Base-by-base conservation (phyloP, 495 filamentous ascomycete genomes). In the Evernia prunastri region DNA sequence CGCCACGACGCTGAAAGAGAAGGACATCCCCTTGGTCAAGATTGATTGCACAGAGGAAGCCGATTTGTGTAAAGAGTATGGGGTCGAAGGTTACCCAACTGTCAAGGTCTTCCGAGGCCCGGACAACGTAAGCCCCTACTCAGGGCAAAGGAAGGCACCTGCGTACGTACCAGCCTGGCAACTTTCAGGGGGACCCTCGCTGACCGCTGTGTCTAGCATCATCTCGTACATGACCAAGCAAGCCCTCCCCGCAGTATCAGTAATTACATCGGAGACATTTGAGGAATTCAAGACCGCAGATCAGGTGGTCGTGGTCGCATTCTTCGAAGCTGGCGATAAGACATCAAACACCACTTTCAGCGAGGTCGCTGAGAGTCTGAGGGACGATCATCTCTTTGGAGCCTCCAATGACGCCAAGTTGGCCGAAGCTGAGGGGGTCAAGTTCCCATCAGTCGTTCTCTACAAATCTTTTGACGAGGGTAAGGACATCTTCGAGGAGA, bases 191-290 rank as follows among this genome's bases (percentile, higher is more conserved):
- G n/a, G 10, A 53, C 31, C 15, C 42, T 10, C n/a, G 31, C 53
- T 63, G 15, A 51, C 49, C 17, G 57, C 49, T 29, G 42, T 31
- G 35, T 57, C 17, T 45, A 94, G 90, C 56, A 96, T 98, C 76
- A 87, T 95, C 45, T 98, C 94, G 31, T 97, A 96, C 81, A 99
- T 99, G 94, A 89, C 88, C 73, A 99, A 99, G 83, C 95, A 99
- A 80, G 88, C 89, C 25, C 86, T 99, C 61, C 94, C 94, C 37
- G 90, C 94, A 59, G 92, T 99, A 60, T 96, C 93, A 3, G 73
- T 81, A 53, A 79, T 97, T 53, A 87, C 81, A 69, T 83, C 86
- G 68, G 89, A 94, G 59, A 90, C 86, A 61, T 78, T 97, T 33
- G 89, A 91, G 71, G 92, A 96, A 61, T 96, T 97, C 85, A 97